Evolutionary conservation across 1,139 yeast genomes (phyloP), one percentile per base, ranked within the genome.

Genomic region (Wickerhamomyces sp.): DNA sequence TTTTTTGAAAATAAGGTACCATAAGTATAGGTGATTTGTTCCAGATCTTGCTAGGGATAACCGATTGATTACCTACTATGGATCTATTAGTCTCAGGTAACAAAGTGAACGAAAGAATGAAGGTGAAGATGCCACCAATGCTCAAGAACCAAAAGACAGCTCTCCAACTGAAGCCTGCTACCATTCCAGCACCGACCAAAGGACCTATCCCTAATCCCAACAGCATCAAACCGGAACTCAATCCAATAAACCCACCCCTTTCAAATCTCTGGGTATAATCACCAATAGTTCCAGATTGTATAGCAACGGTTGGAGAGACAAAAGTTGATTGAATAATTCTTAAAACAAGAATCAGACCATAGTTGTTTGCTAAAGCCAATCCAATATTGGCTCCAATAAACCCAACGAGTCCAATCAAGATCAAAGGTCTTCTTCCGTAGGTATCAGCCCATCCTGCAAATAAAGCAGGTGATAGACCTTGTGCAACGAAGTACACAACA

Each of bases 131-230:
- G 13, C 79, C 68, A 5, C 78, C 72, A 17, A 82, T 75, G 5
- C 81, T 76, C 33, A 82, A 58, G 42, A 84, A 81, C 75, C 86
- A 79, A 50, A 85, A 86, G 17, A 84, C 75, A 0, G 86, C 78
- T 40, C 87, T 66, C 93, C 94, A 85, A 11, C 73, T 70, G 65
- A 81, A 72, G 14, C 68, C 57, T 3, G 72, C 59, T 3, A 78
- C 72, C 23, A 85, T 55, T 0, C 70, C 75, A 7, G 89, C 83
- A 16, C 95, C 95, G 18, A 85, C 59, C 11, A 85, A 58, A 0
- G 93, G 86, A 7, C 94, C 89, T 40, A 83, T 65, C 0, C 86
- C 87, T 48, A 78, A 81, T 1, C 93, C 94, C 15, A 82, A 50
- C 9, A 82, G 64, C 4, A 78, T 70, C n/a, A 78, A 60, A 0